Evolutionary conservation across 306 rosid species (phyloP), one percentile per base, ranked within the genome.

Genomic region (Cyamopsis tetragonoloba): DNA sequence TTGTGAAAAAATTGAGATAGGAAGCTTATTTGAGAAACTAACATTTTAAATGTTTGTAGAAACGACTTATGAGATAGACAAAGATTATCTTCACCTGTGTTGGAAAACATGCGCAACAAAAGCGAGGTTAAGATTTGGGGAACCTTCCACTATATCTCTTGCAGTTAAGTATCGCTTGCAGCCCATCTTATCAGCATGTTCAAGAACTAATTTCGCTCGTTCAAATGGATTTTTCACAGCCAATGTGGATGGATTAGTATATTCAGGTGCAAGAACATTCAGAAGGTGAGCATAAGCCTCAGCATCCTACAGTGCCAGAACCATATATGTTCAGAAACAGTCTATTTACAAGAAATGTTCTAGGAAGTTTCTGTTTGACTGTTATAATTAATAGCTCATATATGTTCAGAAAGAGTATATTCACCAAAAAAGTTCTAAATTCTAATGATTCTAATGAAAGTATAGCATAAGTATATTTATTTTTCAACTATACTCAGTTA

Each of bases 61-160:
- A n/a, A n/a, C n/a, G n/a, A n/a, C n/a, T n/a, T n/a, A n/a, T n/a
- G n/a, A n/a, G n/a, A n/a, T n/a, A 53, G 63, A 64, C 65, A 22
- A 28, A 63, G 42, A 19, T 22, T 59, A 64, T 54, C 34, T 83
- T 83, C 85, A 92, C 99, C 99, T 93, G 48, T 78, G 91, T 83
- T 93, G 97, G 83, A 93, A 93, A 67, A 93, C 74, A 73, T 90
- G 99, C 11, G 99, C 99, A 30, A 93, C 99, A 75, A 93, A 93
- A 46, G 99, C 97, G 62, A 93, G 96, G 71, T 93, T 93, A 42
- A 93, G 95, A 75, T 93, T 93, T 15, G 97, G 97, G 32, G 97
- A 93, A 58, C 97, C 99, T 83, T 93, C 99, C 60, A 93, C 81
- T 14, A 93, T 90, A 71, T 93, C 99, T 83, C 85, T 88, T 32